Evolutionary conservation across 2,329 filamentous ascomycete genomes (phyloP).

Genomic region (Claviceps africana): DNA sequence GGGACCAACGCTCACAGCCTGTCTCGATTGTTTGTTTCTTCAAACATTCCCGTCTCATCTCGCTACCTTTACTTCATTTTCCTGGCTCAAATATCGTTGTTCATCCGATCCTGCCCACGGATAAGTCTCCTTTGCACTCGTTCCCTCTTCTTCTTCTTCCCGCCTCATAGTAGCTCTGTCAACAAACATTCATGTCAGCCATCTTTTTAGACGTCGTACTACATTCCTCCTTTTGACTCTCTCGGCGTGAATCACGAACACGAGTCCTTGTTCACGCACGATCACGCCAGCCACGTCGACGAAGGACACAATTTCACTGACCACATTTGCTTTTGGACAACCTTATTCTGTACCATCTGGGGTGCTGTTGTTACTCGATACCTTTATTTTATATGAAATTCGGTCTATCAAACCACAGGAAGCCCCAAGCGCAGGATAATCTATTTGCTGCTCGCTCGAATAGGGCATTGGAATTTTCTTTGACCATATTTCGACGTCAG

Average conservation of each 20-base stretch:
- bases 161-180: neutral
- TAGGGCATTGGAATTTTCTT: neutral
- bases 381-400: neutral
- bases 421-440: too few relatives aligned
- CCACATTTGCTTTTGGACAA: neutral
- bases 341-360: neutral
- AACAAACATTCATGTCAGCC: neutral
- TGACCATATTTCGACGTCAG: neutral
- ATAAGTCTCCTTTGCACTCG: neutral
- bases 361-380: conserved; percentile 1
- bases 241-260: conserved; percentile 4
- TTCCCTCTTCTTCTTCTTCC: neutral
- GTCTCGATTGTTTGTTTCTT: conserved; percentile 5
- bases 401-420: neutral
- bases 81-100: neutral
- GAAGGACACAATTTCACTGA: neutral
- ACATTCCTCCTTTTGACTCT: neutral
- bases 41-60: neutral
- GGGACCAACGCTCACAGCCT: conserved; percentile 3
- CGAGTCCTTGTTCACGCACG: conserved; percentile 3
- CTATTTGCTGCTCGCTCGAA: neutral
- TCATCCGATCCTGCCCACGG: neutral
- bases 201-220: conserved; percentile 4
- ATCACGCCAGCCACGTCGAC: conserved; percentile 2
- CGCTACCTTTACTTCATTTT: neutral